A percentile compares a stretch with the other conserved stretches of the same genome.
Evolutionary conservation across 495 filamentous ascomycete genomes (phyloP).

Genomic region (Lasiosphaeriaceae sp.): DNA sequence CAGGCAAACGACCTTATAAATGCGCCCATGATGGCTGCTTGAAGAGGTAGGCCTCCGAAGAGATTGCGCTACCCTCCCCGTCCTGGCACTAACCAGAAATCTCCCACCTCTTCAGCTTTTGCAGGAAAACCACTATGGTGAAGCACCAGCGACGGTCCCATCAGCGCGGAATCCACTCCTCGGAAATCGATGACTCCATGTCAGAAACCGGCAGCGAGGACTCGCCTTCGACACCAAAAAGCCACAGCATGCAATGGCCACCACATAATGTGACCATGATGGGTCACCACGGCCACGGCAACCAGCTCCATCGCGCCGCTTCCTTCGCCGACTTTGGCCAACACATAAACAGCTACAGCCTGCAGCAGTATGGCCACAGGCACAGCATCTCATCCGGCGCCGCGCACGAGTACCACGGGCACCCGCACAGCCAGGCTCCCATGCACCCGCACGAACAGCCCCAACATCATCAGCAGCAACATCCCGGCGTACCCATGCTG

Average conservation of each 20-base stretch:
- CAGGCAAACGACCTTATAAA: slow-evolving; percentile 78
- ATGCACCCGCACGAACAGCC: slow-evolving; percentile 13
- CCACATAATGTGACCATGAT: slow-evolving; percentile 23
- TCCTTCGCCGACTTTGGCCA: slow-evolving; percentile 45
- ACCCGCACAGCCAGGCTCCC: slow-evolving; percentile 9
- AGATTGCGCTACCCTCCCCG: neutral
- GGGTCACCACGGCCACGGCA: slow-evolving; percentile 26
- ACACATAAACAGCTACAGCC: slow-evolving; percentile 36
- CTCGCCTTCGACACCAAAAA: slow-evolving; percentile 47
- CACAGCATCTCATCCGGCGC: slow-evolving; percentile 43
- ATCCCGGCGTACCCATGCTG: slow-evolving; percentile 30
- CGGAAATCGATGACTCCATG: slow-evolving; percentile 50
- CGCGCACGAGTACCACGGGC: slow-evolving; percentile 35
- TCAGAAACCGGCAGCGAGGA: slow-evolving; percentile 53
- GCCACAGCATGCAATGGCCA: slow-evolving; percentile 35
- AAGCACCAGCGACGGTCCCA: slow-evolving; percentile 75
- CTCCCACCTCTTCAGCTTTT: slow-evolving; percentile 60
- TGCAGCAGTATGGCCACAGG: slow-evolving; percentile 36
- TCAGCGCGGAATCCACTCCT: slow-evolving; percentile 55
- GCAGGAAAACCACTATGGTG: slow-evolving; percentile 82
- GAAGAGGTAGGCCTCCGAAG: slow-evolving; percentile 61
- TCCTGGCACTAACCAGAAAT: slow-evolving; percentile 22
- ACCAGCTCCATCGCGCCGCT: slow-evolving; percentile 37
- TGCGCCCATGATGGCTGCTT: slow-evolving; percentile 74
- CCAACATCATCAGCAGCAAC: slow-evolving; percentile 28